Conservation (phyloP, 2,329 filamentous ascomycete species). For the Scytalidium sp. region DNA sequence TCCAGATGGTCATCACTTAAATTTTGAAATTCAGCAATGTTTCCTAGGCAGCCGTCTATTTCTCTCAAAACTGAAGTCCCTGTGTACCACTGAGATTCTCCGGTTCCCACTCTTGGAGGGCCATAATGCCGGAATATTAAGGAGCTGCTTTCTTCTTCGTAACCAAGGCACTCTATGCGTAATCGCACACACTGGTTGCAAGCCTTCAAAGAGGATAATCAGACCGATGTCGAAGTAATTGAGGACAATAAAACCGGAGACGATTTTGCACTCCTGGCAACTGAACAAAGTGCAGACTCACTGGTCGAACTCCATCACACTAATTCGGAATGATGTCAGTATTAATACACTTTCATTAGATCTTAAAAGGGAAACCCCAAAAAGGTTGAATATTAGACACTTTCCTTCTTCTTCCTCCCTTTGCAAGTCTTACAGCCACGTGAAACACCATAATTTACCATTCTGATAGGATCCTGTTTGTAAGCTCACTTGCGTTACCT, state of each 20-base stretch:
- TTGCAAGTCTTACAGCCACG: constrained; percentile 17
- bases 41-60: constrained; percentile 4
- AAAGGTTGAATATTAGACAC: background rate
- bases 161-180: constrained; percentile 11
- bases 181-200: constrained; percentile 13
- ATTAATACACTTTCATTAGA: background rate
- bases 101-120: background rate
- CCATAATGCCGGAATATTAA: constrained; percentile 3
- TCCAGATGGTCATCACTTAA: constrained; percentile 5
- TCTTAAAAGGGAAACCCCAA: background rate
- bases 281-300: constrained; percentile 7
- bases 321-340: constrained; percentile 2
- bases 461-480: too few relatives aligned
- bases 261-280: too few relatives aligned
- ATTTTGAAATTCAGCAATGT: constrained; percentile 7
- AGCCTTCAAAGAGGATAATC: constrained; percentile 8
- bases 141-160: background rate
- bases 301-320: constrained; percentile 20
- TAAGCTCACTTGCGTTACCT: too few relatives aligned
- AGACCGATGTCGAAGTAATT: background rate
- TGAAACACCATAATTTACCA: constrained; percentile 14
- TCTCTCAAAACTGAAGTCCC: constrained; percentile 2
- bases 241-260: background rate
- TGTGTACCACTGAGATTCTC: constrained; percentile 9
- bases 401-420: constrained; percentile 15